Evolutionary conservation across 1,139 yeast genomes (phyloP), one percentile per base, ranked within the genome.

Genomic region (Candida sp.): DNA sequence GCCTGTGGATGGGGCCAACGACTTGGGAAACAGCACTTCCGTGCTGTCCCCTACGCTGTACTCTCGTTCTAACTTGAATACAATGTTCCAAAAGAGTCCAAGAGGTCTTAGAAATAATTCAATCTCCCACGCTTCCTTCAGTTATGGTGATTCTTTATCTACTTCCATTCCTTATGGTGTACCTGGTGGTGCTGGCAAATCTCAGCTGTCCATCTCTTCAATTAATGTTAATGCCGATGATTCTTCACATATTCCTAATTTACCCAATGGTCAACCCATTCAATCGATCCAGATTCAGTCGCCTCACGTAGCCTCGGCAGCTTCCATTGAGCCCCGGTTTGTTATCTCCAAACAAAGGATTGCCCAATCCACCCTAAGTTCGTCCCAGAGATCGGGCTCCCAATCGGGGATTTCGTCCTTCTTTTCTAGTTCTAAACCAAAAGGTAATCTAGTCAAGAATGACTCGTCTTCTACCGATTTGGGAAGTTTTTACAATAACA

Each of bases 341-440:
- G 81, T 85, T 38, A 77, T 85, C 35, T 82, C 90, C 3, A 84
- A 84, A 54, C 91, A 83, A 52, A 76, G 86, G 50, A 78, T 84
- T 23, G 85, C 83, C 29, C 84, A 80, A 53, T 82, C 71, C 38
- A 57, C 65, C 37, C 55, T 66, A 21, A 53, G 68, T 37, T 54
- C 68, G 8, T 63, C 64, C 21, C 72, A 63, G 45, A 58, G 68
- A 41, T 66, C 71, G 35, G 69, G 68, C 4, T 73, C 78, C 15
- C 76, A 77, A 50, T 73, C 80, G 1, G 77, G 77, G n/a, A 70
- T 80, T 22, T 68, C 80, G 7, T 73, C 70, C 44, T 71, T 68
- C 54, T 78, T 63, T 56, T 66, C 61, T 9, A 51, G 60, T 8
- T 25, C 33, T 9, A 37, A 37, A 21, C 43, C 49, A 11, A 75